Percentiles rank a stretch among this genome's conserved stretches.
Conservation (phyloP, 225 moss, liverwort and hornwort genomes). For the Asterella californica region DNA sequence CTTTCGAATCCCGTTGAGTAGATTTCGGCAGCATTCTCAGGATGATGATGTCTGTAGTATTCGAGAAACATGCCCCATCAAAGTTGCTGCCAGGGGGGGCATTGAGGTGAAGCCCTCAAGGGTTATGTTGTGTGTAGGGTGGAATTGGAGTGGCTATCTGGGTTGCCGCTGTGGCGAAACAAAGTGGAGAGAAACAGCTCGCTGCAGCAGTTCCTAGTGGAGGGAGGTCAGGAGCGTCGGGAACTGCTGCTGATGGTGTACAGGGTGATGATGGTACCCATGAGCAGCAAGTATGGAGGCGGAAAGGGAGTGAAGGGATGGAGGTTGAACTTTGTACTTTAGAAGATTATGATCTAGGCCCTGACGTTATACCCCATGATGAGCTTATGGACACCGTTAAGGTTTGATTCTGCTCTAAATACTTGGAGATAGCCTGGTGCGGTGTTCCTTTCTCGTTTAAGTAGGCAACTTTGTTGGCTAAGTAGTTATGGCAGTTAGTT, state of each 20-base stretch:
- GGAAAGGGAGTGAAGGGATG: slow-evolving; percentile 41
- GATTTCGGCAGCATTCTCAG: neutral
- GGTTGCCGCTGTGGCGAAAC: slow-evolving; percentile 83
- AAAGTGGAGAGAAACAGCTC: slow-evolving; percentile 49
- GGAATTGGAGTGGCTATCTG: slow-evolving; percentile 97
- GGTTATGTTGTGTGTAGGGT: slow-evolving; percentile 41
- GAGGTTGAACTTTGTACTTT: slow-evolving; percentile 68
- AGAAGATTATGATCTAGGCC: slow-evolving; percentile 27
- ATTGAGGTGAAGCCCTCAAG: neutral
- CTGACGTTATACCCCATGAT: slow-evolving; percentile 40
- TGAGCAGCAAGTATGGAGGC: slow-evolving; percentile 63
- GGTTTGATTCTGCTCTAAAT: slow-evolving; percentile 23
- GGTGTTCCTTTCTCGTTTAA: neutral
- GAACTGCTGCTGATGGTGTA: slow-evolving; percentile 32
- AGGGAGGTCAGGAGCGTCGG: slow-evolving; percentile 20
- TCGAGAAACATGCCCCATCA: neutral
- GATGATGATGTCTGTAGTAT: neutral
- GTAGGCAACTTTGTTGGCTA: neutral
- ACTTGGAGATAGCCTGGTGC: neutral
- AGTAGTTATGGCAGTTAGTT: neutral
- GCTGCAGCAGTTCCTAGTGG: slow-evolving; percentile 24
- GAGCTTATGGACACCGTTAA: slow-evolving; percentile 47
- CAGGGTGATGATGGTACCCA: slow-evolving; percentile 17
- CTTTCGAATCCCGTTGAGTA: neutral
- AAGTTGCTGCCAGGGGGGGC: neutral